These are phyloP conservation scores for Fusarium sp. DNA, from an alignment of 2,329 filamentous ascomycete genomes.

Conservation along the genomic window DNA sequence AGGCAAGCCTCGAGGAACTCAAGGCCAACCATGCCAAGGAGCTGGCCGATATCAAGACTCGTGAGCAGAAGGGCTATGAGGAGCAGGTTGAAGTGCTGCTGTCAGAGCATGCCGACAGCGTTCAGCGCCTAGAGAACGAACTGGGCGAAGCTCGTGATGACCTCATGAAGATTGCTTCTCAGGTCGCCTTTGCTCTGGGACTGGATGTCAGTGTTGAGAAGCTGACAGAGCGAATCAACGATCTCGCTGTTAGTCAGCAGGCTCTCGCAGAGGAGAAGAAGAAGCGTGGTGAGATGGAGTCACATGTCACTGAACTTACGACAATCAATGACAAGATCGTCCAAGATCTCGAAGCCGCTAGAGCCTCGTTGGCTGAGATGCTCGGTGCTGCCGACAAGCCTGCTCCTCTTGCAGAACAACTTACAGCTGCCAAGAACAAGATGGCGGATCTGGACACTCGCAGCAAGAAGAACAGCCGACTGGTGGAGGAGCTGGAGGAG, in stretches of 20 bases:
- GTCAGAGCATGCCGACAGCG: conserved; percentile 68
- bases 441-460: conserved; percentile 71
- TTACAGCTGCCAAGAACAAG: conserved; percentile 74
- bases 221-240: conserved; percentile 71
- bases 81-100: conserved; percentile 69
- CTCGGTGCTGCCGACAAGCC: conserved; percentile 60
- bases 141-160: conserved; percentile 75
- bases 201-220: conserved; percentile 76
- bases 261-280: conserved; percentile 69
- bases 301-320: conserved; percentile 66
- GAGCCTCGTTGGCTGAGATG: conserved; percentile 65
- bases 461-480: conserved; percentile 90
- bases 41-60: conserved; percentile 60
- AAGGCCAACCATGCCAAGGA: conserved; percentile 63
- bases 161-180: conserved; percentile 72
- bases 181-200: conserved; percentile 70
- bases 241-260: conserved; percentile 69
- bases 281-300: conserved; percentile 68
- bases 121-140: conserved; percentile 69
- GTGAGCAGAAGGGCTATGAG: conserved; percentile 68
- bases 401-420: conserved; percentile 65
- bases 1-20: conserved; percentile 63
- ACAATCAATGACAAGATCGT: conserved; percentile 69
- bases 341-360: conserved; percentile 72
- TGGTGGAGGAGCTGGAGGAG: conserved; percentile 96